These are phyloP conservation scores for Leishmania arabica DNA, from an alignment of 208 protist genomes.

Conservation along the genomic window DNA sequence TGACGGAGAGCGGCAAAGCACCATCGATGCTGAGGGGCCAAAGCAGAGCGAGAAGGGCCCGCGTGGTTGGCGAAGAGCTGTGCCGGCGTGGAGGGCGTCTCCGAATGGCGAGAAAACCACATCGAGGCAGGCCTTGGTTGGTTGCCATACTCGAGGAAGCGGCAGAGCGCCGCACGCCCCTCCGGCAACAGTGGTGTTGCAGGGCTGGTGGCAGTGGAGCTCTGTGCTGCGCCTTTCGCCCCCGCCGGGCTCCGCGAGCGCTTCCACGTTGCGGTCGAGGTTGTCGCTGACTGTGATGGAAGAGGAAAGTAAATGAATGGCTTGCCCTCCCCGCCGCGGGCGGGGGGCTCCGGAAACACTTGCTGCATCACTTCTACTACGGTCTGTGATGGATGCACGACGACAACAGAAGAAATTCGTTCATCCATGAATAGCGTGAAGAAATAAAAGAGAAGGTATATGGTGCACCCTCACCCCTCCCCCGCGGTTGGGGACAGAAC, in stretches of 20 bases:
- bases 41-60: neutral
- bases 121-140: constrained; percentile 2
- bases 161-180: constrained; percentile 3
- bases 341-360: constrained; percentile 16
- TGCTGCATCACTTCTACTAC: constrained; percentile 17
- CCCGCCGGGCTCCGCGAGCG: constrained; percentile 9
- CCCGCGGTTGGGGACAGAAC: neutral
- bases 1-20: constrained; percentile 35
- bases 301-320: constrained; percentile 25
- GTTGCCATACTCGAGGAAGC: constrained; percentile 34
- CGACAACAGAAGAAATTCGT: neutral
- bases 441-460: neutral
- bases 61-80: constrained; percentile 3
- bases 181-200: constrained; percentile 5
- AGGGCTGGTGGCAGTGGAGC: neutral
- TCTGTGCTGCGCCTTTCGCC: neutral
- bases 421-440: neutral
- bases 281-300: neutral
- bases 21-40: constrained; percentile 17
- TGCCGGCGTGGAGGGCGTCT: neutral
- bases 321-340: neutral
- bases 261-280: neutral
- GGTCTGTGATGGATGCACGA: neutral
- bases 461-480: neutral
- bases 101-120: neutral